Evolutionary conservation across 345 rosid species (phyloP).

Genomic region (Salix purpurea): DNA sequence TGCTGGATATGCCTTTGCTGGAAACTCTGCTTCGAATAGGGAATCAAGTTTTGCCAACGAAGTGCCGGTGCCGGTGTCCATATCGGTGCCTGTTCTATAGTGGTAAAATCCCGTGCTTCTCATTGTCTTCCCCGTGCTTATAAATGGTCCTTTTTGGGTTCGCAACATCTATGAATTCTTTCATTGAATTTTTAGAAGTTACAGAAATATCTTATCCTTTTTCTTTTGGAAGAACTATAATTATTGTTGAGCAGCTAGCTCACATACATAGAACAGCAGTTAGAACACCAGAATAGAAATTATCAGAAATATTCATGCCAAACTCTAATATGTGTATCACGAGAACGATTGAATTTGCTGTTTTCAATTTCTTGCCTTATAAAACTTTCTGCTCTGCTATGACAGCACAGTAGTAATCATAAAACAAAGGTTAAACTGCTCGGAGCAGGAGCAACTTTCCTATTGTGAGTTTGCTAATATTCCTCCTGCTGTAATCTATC

Average conservation of each 20-base stretch:
- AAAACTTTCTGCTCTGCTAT: background rate
- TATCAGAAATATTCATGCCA: background rate
- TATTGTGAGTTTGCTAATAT: too few relatives aligned
- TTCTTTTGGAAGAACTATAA: slow-evolving; percentile 8
- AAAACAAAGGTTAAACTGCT: background rate
- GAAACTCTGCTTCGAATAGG: slow-evolving; percentile 44
- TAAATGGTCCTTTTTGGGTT: slow-evolving; percentile 20
- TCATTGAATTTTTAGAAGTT: slow-evolving; percentile 40
- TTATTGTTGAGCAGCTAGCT: slow-evolving; percentile 3
- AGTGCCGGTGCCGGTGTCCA: slow-evolving; percentile 63
- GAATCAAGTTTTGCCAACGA: slow-evolving; percentile 50
- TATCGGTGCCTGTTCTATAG: slow-evolving; percentile 67
- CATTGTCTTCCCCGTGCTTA: slow-evolving; percentile 6
- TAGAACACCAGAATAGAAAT: background rate
- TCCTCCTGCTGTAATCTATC: too few relatives aligned
- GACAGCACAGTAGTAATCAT: background rate
- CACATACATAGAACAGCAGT: background rate
- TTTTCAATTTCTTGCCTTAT: background rate
- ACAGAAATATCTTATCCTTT: slow-evolving; percentile 17
- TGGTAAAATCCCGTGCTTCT: slow-evolving; percentile 9
- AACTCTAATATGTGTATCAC: background rate
- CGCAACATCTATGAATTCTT: slow-evolving; percentile 45
- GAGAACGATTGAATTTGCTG: background rate
- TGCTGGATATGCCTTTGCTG: slow-evolving; percentile 54
- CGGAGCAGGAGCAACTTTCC: too few relatives aligned